Evolutionary conservation across 2,329 filamentous ascomycete genomes (phyloP).

Genomic region (Falciphora oryzae): DNA sequence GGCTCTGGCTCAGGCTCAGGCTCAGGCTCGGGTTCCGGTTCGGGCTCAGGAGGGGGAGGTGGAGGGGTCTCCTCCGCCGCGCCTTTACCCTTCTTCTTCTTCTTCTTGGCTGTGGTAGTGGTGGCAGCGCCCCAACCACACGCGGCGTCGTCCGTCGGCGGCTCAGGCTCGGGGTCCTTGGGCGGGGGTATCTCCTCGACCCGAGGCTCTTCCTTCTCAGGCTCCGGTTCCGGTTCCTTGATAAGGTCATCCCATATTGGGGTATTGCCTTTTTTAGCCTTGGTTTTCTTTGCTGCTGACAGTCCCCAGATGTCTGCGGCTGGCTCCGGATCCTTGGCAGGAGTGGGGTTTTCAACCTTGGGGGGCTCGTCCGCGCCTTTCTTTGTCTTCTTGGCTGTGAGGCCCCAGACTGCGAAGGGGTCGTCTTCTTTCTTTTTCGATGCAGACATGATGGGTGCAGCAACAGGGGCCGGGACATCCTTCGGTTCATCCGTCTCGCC

Average conservation of each 20-base stretch:
- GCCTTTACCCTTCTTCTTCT: slow-evolving; percentile 39
- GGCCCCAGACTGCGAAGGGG: not conserved
- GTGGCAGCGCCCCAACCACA: slow-evolving; percentile 27
- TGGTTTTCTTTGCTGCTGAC: slow-evolving; percentile 36
- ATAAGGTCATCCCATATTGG: slow-evolving; percentile 14
- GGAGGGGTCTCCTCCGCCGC: slow-evolving; percentile 22
- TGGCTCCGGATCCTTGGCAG: slow-evolving; percentile 20
- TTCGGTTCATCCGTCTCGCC: slow-evolving; percentile 13
- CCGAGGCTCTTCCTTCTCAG: slow-evolving; percentile 25
- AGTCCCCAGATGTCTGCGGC: slow-evolving; percentile 23
- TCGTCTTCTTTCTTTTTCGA: slow-evolving; percentile 23
- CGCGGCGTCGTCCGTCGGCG: slow-evolving; percentile 21
- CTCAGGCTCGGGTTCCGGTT: slow-evolving; percentile 14
- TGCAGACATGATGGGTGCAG: not conserved
- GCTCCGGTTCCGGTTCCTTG: slow-evolving; percentile 18
- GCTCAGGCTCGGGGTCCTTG: slow-evolving; percentile 16
- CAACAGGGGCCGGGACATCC: slow-evolving; percentile 11
- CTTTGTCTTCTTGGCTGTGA: slow-evolving; percentile 34
- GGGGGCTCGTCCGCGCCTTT: slow-evolving; percentile 27
- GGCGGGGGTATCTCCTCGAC: slow-evolving; percentile 18
- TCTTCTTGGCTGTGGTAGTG: slow-evolving; percentile 27
- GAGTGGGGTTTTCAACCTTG: slow-evolving; percentile 24
- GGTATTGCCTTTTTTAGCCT: slow-evolving; percentile 34
- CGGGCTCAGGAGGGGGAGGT: slow-evolving; percentile 31
- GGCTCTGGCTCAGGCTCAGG: slow-evolving; percentile 26